A percentile compares a stretch with the other conserved stretches of the same genome.
phyloP scores from a whole-genome alignment of 345 rosid species.

The Sisymbrium irio region DNA sequence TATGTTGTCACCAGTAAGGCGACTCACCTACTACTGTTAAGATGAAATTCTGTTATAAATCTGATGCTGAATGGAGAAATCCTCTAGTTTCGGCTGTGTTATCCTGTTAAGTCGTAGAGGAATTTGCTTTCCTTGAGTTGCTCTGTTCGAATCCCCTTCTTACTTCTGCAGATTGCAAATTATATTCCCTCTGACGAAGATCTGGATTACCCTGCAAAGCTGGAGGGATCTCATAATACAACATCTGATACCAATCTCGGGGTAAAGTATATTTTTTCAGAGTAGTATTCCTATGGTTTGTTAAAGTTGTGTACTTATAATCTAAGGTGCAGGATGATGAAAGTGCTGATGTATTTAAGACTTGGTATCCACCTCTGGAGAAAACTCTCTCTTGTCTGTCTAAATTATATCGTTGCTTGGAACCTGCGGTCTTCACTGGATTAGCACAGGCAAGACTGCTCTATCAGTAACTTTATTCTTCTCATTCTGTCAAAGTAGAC shows the following conservation, averaged over 20 bases:
- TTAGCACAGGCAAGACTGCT: constrained; percentile 77
- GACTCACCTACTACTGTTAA: constrained; percentile 1
- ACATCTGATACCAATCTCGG: constrained; percentile 44
- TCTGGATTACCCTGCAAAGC: constrained; percentile 87
- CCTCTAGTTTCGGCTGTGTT: constrained; percentile 8
- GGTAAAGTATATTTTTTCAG: constrained; percentile 14
- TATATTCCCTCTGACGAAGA: constrained; percentile 73
- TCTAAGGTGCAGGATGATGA: constrained; percentile 54
- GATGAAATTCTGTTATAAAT: background rate
- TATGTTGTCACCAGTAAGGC: constrained; percentile 20
- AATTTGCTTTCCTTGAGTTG: constrained; percentile 10
- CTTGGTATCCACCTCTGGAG: constrained; percentile 97
- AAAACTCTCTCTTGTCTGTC: constrained; percentile 90
- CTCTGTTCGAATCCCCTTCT: constrained; percentile 17
- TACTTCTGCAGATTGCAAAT: constrained; percentile 77
- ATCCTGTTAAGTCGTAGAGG: background rate
- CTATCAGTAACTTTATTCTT: constrained; percentile 11
- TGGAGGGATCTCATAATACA: constrained; percentile 54
- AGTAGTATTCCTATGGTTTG: background rate
- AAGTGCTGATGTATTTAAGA: constrained; percentile 59
- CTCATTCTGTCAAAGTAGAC: constrained; percentile 11
- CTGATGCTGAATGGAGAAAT: constrained; percentile 8
- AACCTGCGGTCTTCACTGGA: constrained; percentile 86
- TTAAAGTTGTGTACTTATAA: constrained; percentile 21
- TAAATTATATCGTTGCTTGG: constrained; percentile 82